These are phyloP conservation scores for Boletellus ananiceps DNA, from an alignment of 768 basidiomycete genomes.

Conservation along the genomic window DNA sequence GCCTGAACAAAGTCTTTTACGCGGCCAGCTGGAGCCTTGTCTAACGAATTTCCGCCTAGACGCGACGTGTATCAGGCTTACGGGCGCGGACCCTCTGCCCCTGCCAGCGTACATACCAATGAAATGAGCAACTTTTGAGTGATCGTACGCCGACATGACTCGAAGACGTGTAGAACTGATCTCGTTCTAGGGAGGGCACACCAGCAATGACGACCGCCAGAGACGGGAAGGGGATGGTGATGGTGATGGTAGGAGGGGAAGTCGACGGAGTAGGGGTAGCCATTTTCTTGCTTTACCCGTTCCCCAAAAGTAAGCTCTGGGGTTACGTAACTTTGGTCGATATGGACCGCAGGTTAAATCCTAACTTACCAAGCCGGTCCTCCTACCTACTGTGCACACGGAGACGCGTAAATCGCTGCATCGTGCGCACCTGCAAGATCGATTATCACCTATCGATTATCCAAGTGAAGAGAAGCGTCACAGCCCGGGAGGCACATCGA, in stretches of 20 bases:
- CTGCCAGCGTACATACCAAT: constrained; percentile 41
- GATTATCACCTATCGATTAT: constrained; percentile 13
- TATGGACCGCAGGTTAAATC: background rate
- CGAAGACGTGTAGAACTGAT: constrained; percentile 3
- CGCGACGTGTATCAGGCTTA: constrained; percentile 7
- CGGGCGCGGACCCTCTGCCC: constrained; percentile 3
- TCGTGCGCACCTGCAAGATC: constrained; percentile 14
- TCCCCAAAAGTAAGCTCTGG: constrained; percentile 31
- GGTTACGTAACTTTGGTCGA: constrained; percentile 29
- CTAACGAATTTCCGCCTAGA: constrained; percentile 90
- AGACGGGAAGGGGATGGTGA: constrained; percentile 10
- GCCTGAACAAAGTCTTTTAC: constrained; percentile 88
- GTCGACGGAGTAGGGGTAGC: background rate
- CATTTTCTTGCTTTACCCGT: constrained; percentile 18
- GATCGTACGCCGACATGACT: constrained; percentile 43
- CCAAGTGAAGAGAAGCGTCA: constrained; percentile 7
- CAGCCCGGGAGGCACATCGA: constrained; percentile 27
- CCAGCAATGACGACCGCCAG: constrained; percentile 7
- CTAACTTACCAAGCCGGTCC: background rate
- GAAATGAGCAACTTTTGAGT: constrained; percentile 59
- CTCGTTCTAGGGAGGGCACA: constrained; percentile 4
- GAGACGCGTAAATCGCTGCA: background rate
- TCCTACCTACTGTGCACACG: background rate
- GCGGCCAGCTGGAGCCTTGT: constrained; percentile 71
- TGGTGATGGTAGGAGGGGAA: constrained; percentile 22